These are phyloP conservation scores for Phyllosticta citribraziliensis DNA, from an alignment of 2,329 filamentous ascomycete genomes.

Conservation along the genomic window DNA sequence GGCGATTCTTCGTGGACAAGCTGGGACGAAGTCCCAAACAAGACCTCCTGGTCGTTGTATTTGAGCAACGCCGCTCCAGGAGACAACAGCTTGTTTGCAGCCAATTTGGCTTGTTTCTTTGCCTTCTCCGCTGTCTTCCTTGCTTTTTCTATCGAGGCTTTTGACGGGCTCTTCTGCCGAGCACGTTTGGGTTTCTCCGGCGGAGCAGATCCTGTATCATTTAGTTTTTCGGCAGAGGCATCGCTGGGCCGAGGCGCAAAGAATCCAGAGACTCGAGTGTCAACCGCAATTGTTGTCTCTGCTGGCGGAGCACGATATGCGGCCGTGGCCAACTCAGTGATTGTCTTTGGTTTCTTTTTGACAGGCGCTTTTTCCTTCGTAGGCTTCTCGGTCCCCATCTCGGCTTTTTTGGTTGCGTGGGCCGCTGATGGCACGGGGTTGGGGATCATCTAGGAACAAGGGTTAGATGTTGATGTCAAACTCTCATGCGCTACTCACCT, in stretches of 20 bases:
- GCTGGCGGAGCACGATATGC: slow-evolving; percentile 18
- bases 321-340: slow-evolving; percentile 28
- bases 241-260: slow-evolving; percentile 16
- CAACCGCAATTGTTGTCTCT: slow-evolving; percentile 17
- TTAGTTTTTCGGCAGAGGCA: slow-evolving; percentile 16
- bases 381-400: not conserved
- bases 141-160: slow-evolving; percentile 10
- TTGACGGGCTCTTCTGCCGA: slow-evolving; percentile 11
- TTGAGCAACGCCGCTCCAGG: slow-evolving; percentile 21
- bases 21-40: slow-evolving; percentile 33
- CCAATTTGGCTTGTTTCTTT: slow-evolving; percentile 18
- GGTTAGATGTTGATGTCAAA: not conserved
- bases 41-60: slow-evolving; percentile 24
- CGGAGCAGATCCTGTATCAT: not conserved
- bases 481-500: slow-evolving; percentile 14
- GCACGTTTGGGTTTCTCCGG: slow-evolving; percentile 12
- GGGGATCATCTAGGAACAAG: not conserved
- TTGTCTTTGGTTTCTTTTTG: slow-evolving; percentile 30
- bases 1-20: slow-evolving; percentile 29
- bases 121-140: slow-evolving; percentile 17
- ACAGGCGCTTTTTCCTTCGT: slow-evolving; percentile 18
- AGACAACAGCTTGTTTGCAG: slow-evolving; percentile 28
- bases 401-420: not conserved
- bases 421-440: not conserved
- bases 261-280: slow-evolving; percentile 14